phyloP scores from a whole-genome alignment of 176 grass and related monocot species.

The Tillandsia fasciculata region DNA sequence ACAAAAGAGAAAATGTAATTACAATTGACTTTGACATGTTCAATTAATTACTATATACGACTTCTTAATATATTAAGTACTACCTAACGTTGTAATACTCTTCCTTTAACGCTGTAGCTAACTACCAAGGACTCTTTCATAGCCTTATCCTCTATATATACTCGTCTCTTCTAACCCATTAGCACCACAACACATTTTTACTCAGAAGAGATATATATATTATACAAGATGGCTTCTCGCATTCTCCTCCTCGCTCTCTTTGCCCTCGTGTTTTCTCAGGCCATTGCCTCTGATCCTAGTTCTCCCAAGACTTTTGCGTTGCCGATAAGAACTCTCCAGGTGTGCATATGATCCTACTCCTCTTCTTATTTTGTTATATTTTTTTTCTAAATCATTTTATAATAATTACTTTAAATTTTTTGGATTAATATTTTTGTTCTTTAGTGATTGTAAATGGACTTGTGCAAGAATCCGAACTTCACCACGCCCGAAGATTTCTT shows the following conservation, averaged over 20 bases:
- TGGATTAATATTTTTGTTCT: not conserved
- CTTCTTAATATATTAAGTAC: too few species aligned
- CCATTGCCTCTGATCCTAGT: slow-evolving; percentile 38
- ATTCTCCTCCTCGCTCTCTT: slow-evolving; percentile 23
- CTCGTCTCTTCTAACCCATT: not conserved
- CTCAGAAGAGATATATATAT: too few species aligned
- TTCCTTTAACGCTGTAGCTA: not conserved
- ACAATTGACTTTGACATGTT: too few species aligned
- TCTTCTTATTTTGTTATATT: not conserved
- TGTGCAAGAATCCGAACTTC: slow-evolving; percentile 53
- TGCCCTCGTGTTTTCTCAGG: slow-evolving; percentile 17
- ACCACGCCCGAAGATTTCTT: slow-evolving; percentile 49
- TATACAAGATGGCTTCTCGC: slow-evolving; percentile 32
- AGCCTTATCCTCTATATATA: not conserved
- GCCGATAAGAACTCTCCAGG: slow-evolving; percentile 37
- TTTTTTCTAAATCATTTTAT: not conserved
- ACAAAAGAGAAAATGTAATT: too few species aligned
- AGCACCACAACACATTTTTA: not conserved
- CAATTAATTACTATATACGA: too few species aligned
- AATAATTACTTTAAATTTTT: not conserved
- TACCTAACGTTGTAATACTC: not conserved
- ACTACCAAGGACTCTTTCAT: not conserved
- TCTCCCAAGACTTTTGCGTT: slow-evolving; percentile 66
- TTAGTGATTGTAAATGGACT: slow-evolving; percentile 68
- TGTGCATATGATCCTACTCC: not conserved